A percentile compares a stretch with the other conserved stretches of the same genome.
These are phyloP conservation scores for Sanghuangporus sanghuang DNA, from an alignment of 1,284 basidiomycete genomes.

Conservation along the genomic window DNA sequence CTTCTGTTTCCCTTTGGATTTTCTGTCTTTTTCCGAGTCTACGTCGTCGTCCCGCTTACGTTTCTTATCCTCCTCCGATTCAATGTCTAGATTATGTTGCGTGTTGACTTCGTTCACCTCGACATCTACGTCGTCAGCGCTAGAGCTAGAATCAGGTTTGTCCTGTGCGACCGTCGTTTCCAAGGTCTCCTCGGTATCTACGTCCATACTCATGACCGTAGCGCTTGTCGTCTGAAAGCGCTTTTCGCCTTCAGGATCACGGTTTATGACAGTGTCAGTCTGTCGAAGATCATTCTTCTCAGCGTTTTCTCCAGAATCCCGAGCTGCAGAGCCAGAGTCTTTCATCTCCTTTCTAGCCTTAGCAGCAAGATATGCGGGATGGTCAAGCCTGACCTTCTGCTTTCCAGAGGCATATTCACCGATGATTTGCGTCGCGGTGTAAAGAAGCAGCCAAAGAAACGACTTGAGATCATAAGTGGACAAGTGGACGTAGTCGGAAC, in stretches of 20 bases:
- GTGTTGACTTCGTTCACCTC: not conserved
- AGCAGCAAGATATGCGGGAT: not conserved
- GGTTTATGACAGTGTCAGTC: not conserved
- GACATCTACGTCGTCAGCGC: not conserved
- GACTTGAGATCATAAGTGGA: slow-evolving; percentile 8
- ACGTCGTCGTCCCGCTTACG: not conserved
- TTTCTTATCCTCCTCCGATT: not conserved
- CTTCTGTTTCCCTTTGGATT: slow-evolving; percentile 2
- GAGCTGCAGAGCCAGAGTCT: not conserved
- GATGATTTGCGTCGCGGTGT: not conserved
- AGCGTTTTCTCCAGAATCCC: not conserved
- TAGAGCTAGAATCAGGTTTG: not conserved
- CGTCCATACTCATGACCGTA: not conserved
- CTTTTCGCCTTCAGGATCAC: not conserved
- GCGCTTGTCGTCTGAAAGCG: not conserved
- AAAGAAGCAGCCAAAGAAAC: slow-evolving; percentile 5
- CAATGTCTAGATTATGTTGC: not conserved
- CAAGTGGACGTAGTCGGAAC: not conserved
- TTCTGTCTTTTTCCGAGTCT: not conserved
- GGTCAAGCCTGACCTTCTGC: not conserved
- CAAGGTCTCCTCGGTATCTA: not conserved
- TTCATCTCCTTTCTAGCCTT: not conserved
- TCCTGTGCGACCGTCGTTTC: not conserved
- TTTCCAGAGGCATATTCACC: not conserved
- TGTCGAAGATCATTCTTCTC: not conserved